Evolutionary conservation across 2,329 filamentous ascomycete species (phyloP).

Genomic region (Colletotrichum cereale): DNA sequence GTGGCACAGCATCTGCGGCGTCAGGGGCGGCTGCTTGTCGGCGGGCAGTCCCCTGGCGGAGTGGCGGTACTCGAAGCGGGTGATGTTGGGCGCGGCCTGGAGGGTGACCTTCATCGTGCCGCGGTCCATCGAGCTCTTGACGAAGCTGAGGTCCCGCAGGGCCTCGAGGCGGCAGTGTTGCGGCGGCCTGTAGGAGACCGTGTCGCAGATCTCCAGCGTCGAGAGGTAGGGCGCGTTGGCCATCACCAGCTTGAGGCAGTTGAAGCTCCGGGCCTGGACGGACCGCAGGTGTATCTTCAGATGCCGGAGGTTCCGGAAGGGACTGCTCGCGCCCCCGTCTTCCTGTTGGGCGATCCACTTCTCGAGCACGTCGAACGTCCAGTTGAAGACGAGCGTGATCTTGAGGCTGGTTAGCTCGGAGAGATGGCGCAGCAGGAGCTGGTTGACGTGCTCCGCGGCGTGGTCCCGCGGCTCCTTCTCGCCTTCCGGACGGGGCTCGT

Average conservation of each 20-base stretch:
- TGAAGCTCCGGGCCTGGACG: neutral
- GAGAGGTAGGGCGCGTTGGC: neutral
- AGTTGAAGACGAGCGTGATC: neutral
- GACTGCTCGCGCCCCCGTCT: neutral
- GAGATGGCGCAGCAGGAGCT: neutral
- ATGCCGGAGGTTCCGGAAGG: neutral
- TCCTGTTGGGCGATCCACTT: neutral
- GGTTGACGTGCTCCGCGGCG: neutral
- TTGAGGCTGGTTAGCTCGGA: neutral
- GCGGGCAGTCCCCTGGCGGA: neutral
- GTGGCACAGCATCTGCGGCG: slow-evolving; percentile 6
- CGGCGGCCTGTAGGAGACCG: neutral
- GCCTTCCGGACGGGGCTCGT: neutral
- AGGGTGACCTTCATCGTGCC: neutral
- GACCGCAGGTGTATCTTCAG: neutral
- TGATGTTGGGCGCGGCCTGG: slow-evolving; percentile 2
- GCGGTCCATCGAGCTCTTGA: slow-evolving; percentile 1
- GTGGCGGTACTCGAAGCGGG: slow-evolving; percentile 6
- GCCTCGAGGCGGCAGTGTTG: neutral
- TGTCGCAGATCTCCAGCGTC: slow-evolving; percentile 3
- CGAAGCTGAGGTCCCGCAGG: neutral
- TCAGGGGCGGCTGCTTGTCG: neutral
- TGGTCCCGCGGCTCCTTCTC: neutral
- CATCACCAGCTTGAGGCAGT: neutral
- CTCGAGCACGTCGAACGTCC: neutral